Evolutionary conservation across 179 eudicot genomes (phyloP).

Genomic region (Gypsophila paniculata): DNA sequence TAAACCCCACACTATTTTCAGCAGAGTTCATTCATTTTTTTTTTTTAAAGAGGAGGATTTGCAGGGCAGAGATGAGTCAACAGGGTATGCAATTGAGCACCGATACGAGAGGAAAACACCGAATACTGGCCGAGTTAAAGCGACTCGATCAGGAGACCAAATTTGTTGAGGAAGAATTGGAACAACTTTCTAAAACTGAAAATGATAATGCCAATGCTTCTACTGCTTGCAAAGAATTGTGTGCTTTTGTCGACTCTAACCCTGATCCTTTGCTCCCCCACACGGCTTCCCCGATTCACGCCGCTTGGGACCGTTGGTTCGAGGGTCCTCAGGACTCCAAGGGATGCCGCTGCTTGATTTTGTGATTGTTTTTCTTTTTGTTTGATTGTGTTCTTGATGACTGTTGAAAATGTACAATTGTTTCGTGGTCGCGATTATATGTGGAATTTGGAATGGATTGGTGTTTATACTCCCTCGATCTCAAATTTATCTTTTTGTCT

Average conservation of each 20-base stretch:
- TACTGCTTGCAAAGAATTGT: slow-evolving; percentile 28
- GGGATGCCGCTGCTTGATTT: slow-evolving; percentile 59
- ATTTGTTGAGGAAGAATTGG: slow-evolving; percentile 24
- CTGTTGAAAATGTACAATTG: no score
- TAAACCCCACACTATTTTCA: no score
- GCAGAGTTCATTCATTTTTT: no score
- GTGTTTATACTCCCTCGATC: no score
- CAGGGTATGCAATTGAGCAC: neutral
- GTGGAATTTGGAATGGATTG: no score
- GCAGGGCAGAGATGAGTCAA: neutral
- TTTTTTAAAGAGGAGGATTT: no score
- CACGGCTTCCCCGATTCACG: slow-evolving; percentile 48
- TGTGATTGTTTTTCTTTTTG: slow-evolving; percentile 25
- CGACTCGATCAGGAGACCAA: slow-evolving; percentile 12
- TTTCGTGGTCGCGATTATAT: no score
- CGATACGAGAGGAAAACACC: slow-evolving; percentile 17
- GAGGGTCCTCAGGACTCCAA: slow-evolving; percentile 55
- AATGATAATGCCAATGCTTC: slow-evolving; percentile 14
- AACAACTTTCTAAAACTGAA: slow-evolving; percentile 21
- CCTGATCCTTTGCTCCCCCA: slow-evolving; percentile 78
- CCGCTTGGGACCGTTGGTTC: slow-evolving; percentile 75
- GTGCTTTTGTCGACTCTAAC: slow-evolving; percentile 41
- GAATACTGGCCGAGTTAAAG: slow-evolving; percentile 14
- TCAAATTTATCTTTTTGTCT: no score
- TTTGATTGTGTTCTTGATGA: no score